Evolutionary conservation across 805 yeast genomes (phyloP), one percentile per base, ranked within the genome.

Genomic region (Blastobotrys peoriensis): DNA sequence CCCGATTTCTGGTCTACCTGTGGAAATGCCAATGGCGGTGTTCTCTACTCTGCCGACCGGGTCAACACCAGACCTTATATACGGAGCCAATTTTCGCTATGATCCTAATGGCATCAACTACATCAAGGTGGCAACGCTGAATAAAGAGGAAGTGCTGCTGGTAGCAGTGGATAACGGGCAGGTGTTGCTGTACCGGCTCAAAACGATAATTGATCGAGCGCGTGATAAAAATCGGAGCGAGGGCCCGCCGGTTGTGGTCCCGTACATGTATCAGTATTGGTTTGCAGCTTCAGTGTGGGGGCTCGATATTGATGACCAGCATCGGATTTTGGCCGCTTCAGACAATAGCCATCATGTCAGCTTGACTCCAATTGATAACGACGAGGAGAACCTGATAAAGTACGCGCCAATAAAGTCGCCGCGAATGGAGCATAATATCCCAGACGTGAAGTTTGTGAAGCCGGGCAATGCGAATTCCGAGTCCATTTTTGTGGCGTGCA

Each of bases 91-190:
- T 1, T 73, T 75, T 74, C 76, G 79, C 0, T 64, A 65, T 40
- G 68, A 64, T 40, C 83, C 83, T 1, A 82, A 77, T 56, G 68
- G 79, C 0, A 68, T 81, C 18, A 82, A 82, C 51, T 73, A 58
- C 51, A 41, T 81, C 36, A 74, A 69, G 42, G 50, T 66, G 5
- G 62, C 60, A 0, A 51, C 44, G 18, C 67, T 78, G 47, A 49
- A 61, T 18, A 67, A 62, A 1, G 53, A 56, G 15, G 75, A 73
- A 43, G 71, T 74, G 0, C 46, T 83, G 4, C 70, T 67, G 1
- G 68, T 68, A 2, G 76, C 81, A 38, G 52, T 67, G 13, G 86
- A 81, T 55, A 78, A 77, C 57, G 86, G 86, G 0, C 52, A 73
- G 4, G 66, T 70, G 0, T 47, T 73, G 68, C 53, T 54, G 58